Evolutionary conservation across 2,329 filamentous ascomycete genomes (phyloP), one percentile per base, ranked within the genome.

Genomic region (Periglandula ipomoeae): DNA sequence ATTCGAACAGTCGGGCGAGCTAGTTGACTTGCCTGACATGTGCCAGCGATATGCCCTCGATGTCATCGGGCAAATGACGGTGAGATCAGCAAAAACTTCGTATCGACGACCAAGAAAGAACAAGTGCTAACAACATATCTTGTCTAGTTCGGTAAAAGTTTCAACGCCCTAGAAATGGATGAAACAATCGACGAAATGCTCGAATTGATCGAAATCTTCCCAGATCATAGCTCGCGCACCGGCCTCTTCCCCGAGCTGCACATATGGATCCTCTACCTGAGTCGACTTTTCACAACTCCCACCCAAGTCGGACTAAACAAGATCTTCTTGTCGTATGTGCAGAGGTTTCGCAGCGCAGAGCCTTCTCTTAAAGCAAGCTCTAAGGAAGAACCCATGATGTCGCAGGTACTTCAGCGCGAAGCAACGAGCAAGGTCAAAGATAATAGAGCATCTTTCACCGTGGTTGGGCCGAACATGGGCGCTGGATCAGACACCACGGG

Each of bases 401-500:
- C 5, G 6, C 26, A 27, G 6, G 11, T 11, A 27, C 26, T 27
- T 27, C 27, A 8, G 27, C 27, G 27, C 15, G 35, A 38, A 38
- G 35, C 15, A 8, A n/a, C 35, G 15, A n/a, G 35, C 3, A 38
- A n/a, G 8, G 15, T 7, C 19, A n/a, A n/a, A n/a, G n/a, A n/a
- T n/a, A n/a, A n/a, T n/a, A n/a, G n/a, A n/a, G n/a, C 8, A 32
- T 32, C 30, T 8, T 32, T 32, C 15, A 15, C 8, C 15, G 30
- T 15, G 8, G 30, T 32, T 32, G 30, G 30, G 8, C 15, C 30
- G 8, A 32, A 32, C 15, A 32, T 32, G 8, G 8, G 8, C 4
- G 15, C 35, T 20, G 38, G 26, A 7, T 47, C 46, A 19, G 46
- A 42, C 46, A 34, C 37, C 15, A 47, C 46, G n/a, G 46, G 24